Base-by-base conservation (phyloP, 495 filamentous ascomycete species). In the Aspergillus taichungensis region DNA sequence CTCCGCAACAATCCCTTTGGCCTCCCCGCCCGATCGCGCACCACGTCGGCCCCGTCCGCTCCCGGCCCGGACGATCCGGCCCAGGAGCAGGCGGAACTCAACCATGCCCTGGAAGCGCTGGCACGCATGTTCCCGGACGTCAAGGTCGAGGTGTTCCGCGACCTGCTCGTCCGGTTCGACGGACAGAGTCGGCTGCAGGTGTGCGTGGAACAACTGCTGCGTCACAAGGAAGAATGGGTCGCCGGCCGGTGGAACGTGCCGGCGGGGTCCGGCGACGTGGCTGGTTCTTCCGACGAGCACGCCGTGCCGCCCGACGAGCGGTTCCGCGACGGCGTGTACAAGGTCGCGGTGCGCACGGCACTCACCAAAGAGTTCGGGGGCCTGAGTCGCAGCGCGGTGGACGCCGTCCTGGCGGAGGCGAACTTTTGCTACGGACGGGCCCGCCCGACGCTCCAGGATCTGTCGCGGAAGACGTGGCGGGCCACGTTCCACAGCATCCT, bases 141-240 rank as follows among this genome's bases (percentile, higher is more conserved):
- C 14, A 82, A 86, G 44, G 71, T 91, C 46, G 88, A 95, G 43
- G 90, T 94, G n/a, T 89, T 98, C 53, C 80, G 92, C 9, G 89
- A 94, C 60, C 79, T 96, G 73, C 77, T 98, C 30, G 66, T 74
- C 24, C 86, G 74, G 47, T 86, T 94, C 61, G 82, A 85, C 51
- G 85, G 85, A 34, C 77, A 90, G 52, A 95, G 89, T 52, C 69
- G 87, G 53, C 63, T 96, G 2, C 80, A 91, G 34, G 76, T 98
- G 33, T 85, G 90, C 30, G 87, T 88, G 5, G 88, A 96, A 51
- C 78, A 83, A 50, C 68, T 98, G 33, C 66, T 96, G 27, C 86
- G 88, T 56, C 79, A 88, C 52, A 79, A 84, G 44, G 76, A 78
- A 9, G 69, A 80, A 49, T 87, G 81, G 76, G 84, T 88, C 12